phyloP scores from a whole-genome alignment of 2,329 filamentous ascomycete genomes.

The Acrodontium crateriforme region DNA sequence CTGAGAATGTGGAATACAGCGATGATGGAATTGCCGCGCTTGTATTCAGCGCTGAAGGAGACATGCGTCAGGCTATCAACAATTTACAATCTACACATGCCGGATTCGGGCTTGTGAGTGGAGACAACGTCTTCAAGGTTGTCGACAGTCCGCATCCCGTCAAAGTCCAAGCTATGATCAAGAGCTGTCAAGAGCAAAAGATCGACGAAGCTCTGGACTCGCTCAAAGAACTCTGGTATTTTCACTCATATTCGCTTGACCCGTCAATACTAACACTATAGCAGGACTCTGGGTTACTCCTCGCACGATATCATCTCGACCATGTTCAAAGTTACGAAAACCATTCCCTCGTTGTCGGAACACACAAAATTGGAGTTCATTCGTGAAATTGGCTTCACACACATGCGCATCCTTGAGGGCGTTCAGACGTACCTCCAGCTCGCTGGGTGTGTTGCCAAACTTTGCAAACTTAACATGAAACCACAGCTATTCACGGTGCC shows the following conservation, averaged over 20 bases:
- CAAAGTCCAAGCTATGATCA: conserved; percentile 97
- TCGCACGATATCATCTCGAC: conserved; percentile 98
- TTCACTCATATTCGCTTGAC: not conserved
- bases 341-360: conserved; percentile 79
- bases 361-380: conserved; percentile 95
- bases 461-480: conserved; percentile 96
- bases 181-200: conserved; percentile 86
- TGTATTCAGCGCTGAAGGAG: conserved; percentile 92
- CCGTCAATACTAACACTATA: conserved; percentile 4
- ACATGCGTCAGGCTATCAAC: conserved; percentile 99
- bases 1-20: conserved; percentile 77
- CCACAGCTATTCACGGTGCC: conserved; percentile 57
- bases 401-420: conserved; percentile 98
- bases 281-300: conserved; percentile 78
- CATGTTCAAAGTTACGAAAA: conserved; percentile 98
- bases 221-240: conserved; percentile 75
- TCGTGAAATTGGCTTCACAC: conserved; percentile 87
- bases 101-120: conserved; percentile 92
- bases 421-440: conserved; percentile 90
- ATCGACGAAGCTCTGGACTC: conserved; percentile 76
- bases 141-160: conserved; percentile 95
- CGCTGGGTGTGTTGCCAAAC: conserved; percentile 76
- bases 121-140: conserved; percentile 95
- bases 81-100: conserved; percentile 88
- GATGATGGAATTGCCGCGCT: conserved; percentile 93